Evolutionary conservation across 805 yeast genomes (phyloP).

Genomic region (Saturnispora hagleri): DNA sequence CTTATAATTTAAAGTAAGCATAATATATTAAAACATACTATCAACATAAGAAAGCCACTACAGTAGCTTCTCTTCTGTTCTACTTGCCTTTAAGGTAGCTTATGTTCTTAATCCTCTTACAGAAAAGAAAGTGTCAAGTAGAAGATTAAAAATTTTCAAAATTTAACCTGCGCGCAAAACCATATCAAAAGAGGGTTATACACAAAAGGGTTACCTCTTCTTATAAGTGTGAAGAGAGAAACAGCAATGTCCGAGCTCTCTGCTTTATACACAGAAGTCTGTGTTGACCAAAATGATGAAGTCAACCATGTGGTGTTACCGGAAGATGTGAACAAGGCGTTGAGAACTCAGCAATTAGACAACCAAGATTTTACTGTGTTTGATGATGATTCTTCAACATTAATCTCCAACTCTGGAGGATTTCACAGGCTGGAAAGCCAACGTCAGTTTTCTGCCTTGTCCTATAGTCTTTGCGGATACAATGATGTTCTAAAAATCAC

Average conservation of each 20-base stretch:
- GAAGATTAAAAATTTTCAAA: neutral
- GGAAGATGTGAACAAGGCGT: neutral
- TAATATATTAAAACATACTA: neutral
- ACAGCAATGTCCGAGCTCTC: neutral
- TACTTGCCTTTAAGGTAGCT: neutral
- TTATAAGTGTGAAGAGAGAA: neutral
- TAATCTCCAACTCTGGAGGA: slow-evolving; percentile 13
- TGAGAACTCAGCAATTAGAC: neutral
- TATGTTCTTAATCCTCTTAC: neutral
- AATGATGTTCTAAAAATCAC: slow-evolving; percentile 25
- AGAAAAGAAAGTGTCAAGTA: neutral
- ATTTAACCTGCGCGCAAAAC: neutral
- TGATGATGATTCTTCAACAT: neutral
- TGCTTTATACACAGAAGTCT: neutral
- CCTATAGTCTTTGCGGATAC: slow-evolving; percentile 11
- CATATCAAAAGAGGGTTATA: neutral
- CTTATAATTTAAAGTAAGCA: neutral
- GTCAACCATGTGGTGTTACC: neutral
- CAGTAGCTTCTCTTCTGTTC: neutral
- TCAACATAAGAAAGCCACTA: neutral
- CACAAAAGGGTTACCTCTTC: slow-evolving; percentile 2
- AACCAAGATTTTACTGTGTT: neutral
- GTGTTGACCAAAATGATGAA: neutral
- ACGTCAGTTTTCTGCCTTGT: slow-evolving; percentile 15
- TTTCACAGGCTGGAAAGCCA: slow-evolving; percentile 12